Base-by-base conservation (phyloP, 1,284 basidiomycete species). In the Apiotrichum domesticum region DNA sequence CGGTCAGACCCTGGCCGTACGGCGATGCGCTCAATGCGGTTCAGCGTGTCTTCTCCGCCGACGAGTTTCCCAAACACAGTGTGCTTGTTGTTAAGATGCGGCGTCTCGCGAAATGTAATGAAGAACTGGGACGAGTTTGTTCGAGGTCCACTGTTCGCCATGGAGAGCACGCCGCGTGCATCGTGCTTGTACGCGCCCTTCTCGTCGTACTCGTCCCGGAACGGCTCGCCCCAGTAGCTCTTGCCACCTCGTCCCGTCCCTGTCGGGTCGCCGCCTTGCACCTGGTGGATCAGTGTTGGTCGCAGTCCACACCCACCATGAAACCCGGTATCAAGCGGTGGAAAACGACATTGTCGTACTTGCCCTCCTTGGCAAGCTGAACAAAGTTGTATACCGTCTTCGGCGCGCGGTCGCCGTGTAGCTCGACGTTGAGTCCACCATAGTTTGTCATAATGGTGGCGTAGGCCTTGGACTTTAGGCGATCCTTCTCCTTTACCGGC, bases 301-400 rank as follows among this genome's bases (percentile, higher is more conserved):
- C 10, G 21, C 21, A 4, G 14, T 14, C 32, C 11, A 37, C 11
- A 46, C 80, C 49, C 62, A 89, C 88, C 96, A 99, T 98, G 72
- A 99, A 99, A 0, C 90, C 94, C 5, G 93, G 93, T 11, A 99
- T 91, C 49, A 96, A 80, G 39, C 95, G 85, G 71, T 99, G 95
- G 75, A 98, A 99, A 35, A 71, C 60, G 14, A 71, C 69, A 55
- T 90, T 80, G 66, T 97, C 86, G 72, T 98, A 99, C 66, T 93
- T 91, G 3, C 93, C 92, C 39, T 85, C 79, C 63, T 85, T 84
- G 0, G 93, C 91, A 4, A 97, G 82, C 85, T 88, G 88, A 15
- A 98, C 78, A 76, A 98, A 98, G 76, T 98, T 98, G 76, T 97
- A 98, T 68, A 93, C 95, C 1, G 95, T 97, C 77, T 95, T 94